Evolutionary conservation across 768 basidiomycete species (phyloP), one percentile per base, ranked within the genome.

Genomic region (Plicaturopsis crispa): DNA sequence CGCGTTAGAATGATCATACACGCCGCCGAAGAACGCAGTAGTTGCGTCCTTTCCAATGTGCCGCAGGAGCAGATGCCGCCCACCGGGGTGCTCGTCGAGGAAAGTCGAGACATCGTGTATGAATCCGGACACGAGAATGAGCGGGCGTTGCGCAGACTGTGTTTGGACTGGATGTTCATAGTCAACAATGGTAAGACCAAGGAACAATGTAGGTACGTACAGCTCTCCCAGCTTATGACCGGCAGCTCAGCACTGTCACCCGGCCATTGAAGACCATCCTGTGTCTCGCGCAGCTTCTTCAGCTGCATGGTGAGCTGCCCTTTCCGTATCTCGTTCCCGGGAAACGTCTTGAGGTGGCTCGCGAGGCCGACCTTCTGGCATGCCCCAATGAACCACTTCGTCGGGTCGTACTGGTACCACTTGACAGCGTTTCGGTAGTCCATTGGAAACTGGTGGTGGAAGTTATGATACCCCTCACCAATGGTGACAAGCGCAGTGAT

Each of bases 391-490:
- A 89, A 86, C 89, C 89, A 92, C 59, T 91, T 91, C 24, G 88
- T 91, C 7, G 88, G 89, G 55, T 90, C 87, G 52, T 90, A 91
- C 55, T 91, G 87, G 60, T 85, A 87, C 87, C 87, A 90, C 60
- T 72, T 89, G 70, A 94, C 90, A 40, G 92, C 92, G 53, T 94
- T 94, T 18, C 92, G 77, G 67, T 92, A 97, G 60, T 97, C 92
- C 86, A 90, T 90, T 5, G 92, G 92, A 76, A 94, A 94, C 55
- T 81, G 70, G 54, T 97, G 92, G 66, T 97, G 92, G 77, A 94
- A 94, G 63, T 97, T 97, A 71, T 97, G 92, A 67, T 97, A 97
- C 12, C 92, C 92, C 61, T 97, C 92, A 38, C 92, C 92, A 52
- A 93, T 81, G 24, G 92, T 96, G 44, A 79, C 82, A 21, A 96